Evolutionary conservation across 768 basidiomycete species (phyloP).

Genomic region (Gymnopilus junonius): DNA sequence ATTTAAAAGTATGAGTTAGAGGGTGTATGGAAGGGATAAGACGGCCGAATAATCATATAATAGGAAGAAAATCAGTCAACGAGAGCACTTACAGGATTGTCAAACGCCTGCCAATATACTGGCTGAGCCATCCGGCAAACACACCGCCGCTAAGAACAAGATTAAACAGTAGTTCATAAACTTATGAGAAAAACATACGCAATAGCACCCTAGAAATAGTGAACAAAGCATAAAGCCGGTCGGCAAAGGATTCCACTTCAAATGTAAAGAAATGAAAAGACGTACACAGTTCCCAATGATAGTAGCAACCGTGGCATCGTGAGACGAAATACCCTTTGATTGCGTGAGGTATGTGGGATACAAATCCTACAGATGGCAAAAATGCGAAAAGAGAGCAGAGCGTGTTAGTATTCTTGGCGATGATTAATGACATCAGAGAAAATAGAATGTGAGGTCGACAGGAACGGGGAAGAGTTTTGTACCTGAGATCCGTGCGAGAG

Average conservation of each 20-base stretch:
- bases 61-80: not conserved
- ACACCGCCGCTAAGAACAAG: constrained; percentile 57
- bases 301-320: constrained; percentile 71
- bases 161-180: not conserved
- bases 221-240: not conserved
- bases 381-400: not conserved
- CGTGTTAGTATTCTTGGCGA: not conserved
- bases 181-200: too few relatives aligned
- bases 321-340: constrained; percentile 61
- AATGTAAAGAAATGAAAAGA: constrained; percentile 2
- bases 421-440: not conserved
- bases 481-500: constrained; percentile 75
- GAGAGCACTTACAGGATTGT: constrained; percentile 69
- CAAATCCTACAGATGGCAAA: constrained; percentile 51
- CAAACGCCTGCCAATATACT: constrained; percentile 82
- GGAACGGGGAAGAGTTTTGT: constrained; percentile 9
- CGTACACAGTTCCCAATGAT: constrained; percentile 77
- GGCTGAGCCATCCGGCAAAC: constrained; percentile 73
- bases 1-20: too few relatives aligned
- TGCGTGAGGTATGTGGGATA: constrained; percentile 77
- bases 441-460: not conserved
- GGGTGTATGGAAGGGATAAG: not conserved
- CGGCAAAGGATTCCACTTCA: not conserved
- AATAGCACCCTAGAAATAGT: constrained; percentile 41
- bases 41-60: not conserved